These are phyloP conservation scores for Lachancea thermotolerans DNA, from an alignment of 805 yeast species.

Conservation along the genomic window DNA sequence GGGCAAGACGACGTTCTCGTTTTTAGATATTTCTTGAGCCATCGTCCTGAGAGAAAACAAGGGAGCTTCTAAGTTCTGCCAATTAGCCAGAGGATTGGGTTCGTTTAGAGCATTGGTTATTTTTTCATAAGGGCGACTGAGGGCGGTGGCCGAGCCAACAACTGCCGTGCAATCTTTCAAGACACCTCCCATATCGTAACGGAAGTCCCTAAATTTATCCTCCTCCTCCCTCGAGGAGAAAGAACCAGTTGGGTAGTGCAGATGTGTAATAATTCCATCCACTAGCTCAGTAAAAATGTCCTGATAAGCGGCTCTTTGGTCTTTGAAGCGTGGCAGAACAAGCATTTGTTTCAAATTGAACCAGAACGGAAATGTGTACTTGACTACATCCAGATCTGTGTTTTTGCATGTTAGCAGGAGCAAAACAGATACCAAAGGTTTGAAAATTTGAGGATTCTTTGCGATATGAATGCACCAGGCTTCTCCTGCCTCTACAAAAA, in stretches of 20 bases:
- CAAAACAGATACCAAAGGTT: slow-evolving; percentile 65
- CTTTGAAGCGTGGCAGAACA: slow-evolving; percentile 28
- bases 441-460: slow-evolving; percentile 59
- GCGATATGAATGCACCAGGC: slow-evolving; percentile 89
- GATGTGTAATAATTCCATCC: slow-evolving; percentile 49
- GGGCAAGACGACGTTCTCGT: slow-evolving; percentile 64
- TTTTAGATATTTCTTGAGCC: slow-evolving; percentile 80
- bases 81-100: slow-evolving; percentile 33
- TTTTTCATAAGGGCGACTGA: slow-evolving; percentile 60
- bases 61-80: slow-evolving; percentile 91
- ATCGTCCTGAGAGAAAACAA: slow-evolving; percentile 84
- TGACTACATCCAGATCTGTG: slow-evolving; percentile 81
- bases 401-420: slow-evolving; percentile 65
- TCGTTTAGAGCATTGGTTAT: slow-evolving; percentile 38
- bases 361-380: slow-evolving; percentile 92
- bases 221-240: slow-evolving; percentile 76
- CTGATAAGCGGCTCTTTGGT: slow-evolving; percentile 20
- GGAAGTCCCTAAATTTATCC: slow-evolving; percentile 86
- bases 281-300: slow-evolving; percentile 23
- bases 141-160: slow-evolving; percentile 66
- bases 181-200: slow-evolving; percentile 98
- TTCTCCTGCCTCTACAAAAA: slow-evolving; percentile 90
- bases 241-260: slow-evolving; percentile 61
- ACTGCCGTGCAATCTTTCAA: slow-evolving; percentile 91
- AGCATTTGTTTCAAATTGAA: slow-evolving; percentile 64